Conservation (phyloP, 179 eudicot species). For the Amaranthus tricolor region DNA sequence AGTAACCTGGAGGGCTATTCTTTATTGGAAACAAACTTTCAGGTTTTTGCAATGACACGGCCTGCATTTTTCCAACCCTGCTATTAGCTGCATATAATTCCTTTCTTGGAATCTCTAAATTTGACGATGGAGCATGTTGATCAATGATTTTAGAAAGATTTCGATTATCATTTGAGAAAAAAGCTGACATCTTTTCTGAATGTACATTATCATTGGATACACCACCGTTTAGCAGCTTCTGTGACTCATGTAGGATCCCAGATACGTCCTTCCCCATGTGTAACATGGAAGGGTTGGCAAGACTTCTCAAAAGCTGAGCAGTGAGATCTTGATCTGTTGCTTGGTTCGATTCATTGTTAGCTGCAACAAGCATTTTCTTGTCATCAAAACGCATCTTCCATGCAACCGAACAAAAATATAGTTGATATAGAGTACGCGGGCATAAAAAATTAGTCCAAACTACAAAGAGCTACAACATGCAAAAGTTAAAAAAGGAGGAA, state of each 20-base stretch:
- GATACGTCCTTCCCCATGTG: slow-evolving; percentile 31
- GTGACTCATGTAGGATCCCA: slow-evolving; percentile 50
- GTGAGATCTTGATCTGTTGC: slow-evolving; percentile 51
- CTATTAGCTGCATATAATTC: slow-evolving; percentile 19
- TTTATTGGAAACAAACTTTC: slow-evolving; percentile 25
- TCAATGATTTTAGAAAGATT: slow-evolving; percentile 16
- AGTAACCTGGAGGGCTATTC: slow-evolving; percentile 40
- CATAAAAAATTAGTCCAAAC: neutral
- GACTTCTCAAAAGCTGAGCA: slow-evolving; percentile 60
- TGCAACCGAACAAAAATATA: neutral
- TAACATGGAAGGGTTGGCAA: slow-evolving; percentile 52
- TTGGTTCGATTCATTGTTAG: slow-evolving; percentile 45
- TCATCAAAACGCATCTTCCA: neutral
- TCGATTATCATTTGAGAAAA: slow-evolving; percentile 19
- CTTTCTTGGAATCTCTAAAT: slow-evolving; percentile 29
- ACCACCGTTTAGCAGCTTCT: slow-evolving; percentile 41
- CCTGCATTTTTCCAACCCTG: slow-evolving; percentile 20
- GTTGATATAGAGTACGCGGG: too few species aligned
- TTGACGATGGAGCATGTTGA: slow-evolving; percentile 16
- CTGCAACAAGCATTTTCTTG: slow-evolving; percentile 39
- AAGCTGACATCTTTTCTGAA: slow-evolving; percentile 37
- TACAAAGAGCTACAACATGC: neutral
- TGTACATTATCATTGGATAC: slow-evolving; percentile 36
- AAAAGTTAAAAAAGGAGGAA: neutral
- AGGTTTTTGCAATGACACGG: slow-evolving; percentile 25